Percentiles rank a stretch among this genome's conserved stretches.
Evolutionary conservation across 495 filamentous ascomycete genomes (phyloP).

Genomic region (Corynascus novoguineensis): DNA sequence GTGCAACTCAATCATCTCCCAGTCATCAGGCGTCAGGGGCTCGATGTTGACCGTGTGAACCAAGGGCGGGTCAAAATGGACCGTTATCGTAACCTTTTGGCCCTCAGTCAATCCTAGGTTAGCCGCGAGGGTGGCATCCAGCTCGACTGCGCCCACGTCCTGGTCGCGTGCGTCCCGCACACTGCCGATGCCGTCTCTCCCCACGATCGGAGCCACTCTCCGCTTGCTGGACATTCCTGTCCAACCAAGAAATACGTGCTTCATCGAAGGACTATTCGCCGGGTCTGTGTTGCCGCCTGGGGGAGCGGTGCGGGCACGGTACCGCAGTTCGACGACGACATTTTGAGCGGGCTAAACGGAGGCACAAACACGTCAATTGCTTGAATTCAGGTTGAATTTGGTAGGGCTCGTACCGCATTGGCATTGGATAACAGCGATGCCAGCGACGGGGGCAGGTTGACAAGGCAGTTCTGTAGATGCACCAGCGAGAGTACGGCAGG

Average conservation of each 20-base stretch:
- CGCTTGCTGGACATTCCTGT: constrained; percentile 93
- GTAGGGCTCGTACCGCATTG: constrained; percentile 62
- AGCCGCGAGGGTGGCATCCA: constrained; percentile 84
- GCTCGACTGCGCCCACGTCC: constrained; percentile 70
- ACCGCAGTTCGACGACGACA: constrained; percentile 86
- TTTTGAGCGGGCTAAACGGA: constrained; percentile 71
- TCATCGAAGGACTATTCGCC: constrained; percentile 20
- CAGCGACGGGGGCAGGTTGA: constrained; percentile 84
- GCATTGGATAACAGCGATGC: constrained; percentile 76
- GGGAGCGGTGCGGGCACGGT: constrained; percentile 41
- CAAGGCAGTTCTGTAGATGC: constrained; percentile 86
- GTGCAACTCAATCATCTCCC: constrained; percentile 98
- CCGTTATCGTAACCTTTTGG: constrained; percentile 63
- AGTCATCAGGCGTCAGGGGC: constrained; percentile 87
- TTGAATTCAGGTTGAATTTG: neutral
- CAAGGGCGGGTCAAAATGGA: constrained; percentile 85
- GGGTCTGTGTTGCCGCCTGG: constrained; percentile 25
- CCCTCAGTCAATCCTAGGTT: constrained; percentile 76
- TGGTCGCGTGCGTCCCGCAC: constrained; percentile 57
- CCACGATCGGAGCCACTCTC: constrained; percentile 64
- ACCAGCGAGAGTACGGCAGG: constrained; percentile 73
- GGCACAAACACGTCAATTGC: neutral
- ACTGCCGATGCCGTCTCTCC: constrained; percentile 63
- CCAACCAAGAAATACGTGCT: constrained; percentile 84
- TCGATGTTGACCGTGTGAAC: constrained; percentile 94